Evolutionary conservation across 768 basidiomycete genomes (phyloP).

Genomic region (Russula emetica): DNA sequence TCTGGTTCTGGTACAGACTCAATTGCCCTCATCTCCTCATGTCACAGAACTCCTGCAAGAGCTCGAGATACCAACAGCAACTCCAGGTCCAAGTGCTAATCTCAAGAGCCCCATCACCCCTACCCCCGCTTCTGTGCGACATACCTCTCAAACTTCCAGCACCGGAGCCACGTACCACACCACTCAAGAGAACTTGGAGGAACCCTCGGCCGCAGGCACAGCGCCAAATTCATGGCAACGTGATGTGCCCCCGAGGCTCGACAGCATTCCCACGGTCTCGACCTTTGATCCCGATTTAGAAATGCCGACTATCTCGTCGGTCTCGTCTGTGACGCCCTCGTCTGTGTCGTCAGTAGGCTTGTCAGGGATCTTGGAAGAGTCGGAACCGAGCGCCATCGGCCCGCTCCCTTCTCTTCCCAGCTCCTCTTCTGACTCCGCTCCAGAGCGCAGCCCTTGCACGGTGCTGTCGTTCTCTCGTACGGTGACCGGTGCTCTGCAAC

Average conservation of each 20-base stretch:
- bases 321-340: neutral
- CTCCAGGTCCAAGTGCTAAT: neutral
- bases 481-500: neutral
- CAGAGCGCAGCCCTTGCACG: slow-evolving; percentile 2
- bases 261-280: neutral
- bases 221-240: neutral
- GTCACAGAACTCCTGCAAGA: neutral
- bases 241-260: neutral
- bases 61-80: neutral
- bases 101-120: slow-evolving; percentile 15
- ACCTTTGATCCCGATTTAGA: neutral
- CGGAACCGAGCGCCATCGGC: slow-evolving; percentile 5
- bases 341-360: neutral
- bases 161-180: neutral
- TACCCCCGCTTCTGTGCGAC: slow-evolving; percentile 11
- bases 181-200: neutral
- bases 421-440: neutral
- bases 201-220: neutral
- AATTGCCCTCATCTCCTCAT: neutral
- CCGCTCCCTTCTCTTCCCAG: slow-evolving; percentile 7
- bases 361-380: slow-evolving; percentile 15
- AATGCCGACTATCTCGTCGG: slow-evolving; percentile 2
- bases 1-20: slow-evolving; percentile 13
- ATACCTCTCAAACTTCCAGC: neutral
- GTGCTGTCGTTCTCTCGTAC: neutral